phyloP scores from a whole-genome alignment of 2,329 filamentous ascomycete genomes.

The Pseudogymnoascus sp. region DNA sequence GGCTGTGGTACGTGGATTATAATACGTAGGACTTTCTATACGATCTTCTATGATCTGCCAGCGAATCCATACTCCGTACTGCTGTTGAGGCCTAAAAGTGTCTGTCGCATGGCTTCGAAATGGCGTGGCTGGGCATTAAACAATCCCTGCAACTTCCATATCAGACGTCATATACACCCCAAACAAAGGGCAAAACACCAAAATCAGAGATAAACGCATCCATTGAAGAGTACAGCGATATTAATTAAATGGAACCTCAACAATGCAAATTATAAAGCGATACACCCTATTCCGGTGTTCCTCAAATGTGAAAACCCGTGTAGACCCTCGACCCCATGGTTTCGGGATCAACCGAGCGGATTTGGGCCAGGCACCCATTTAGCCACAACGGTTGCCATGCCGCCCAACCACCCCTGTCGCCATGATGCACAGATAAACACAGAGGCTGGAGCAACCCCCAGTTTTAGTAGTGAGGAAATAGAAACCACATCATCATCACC shows the following conservation, averaged over 20 bases:
- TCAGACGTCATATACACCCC: not conserved
- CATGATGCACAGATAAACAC: constrained; percentile 8
- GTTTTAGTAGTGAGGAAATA: constrained; percentile 5
- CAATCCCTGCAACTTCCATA: not conserved
- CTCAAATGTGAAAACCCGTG: not conserved
- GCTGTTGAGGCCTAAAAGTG: not conserved
- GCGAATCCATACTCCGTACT: not conserved
- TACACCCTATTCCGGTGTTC: not conserved
- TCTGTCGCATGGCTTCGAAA: not conserved
- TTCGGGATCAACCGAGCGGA: constrained; percentile 2
- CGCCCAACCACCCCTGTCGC: constrained; percentile 5
- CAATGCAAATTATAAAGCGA: not conserved
- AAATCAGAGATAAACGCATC: not conserved
- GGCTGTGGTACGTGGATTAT: not conserved
- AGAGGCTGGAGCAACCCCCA: constrained; percentile 3
- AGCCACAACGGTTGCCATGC: constrained; percentile 5
- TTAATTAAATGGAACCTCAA: not conserved
- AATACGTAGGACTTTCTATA: not conserved
- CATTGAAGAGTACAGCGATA: not conserved
- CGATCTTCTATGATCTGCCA: not conserved
- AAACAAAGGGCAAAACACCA: not conserved
- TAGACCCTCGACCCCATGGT: not conserved
- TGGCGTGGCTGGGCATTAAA: not conserved
- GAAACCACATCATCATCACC: constrained; percentile 4
- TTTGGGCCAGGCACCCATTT: not conserved